Base-by-base conservation (phyloP, 331 rosid genomes). In the Pyracantha coccinea region DNA sequence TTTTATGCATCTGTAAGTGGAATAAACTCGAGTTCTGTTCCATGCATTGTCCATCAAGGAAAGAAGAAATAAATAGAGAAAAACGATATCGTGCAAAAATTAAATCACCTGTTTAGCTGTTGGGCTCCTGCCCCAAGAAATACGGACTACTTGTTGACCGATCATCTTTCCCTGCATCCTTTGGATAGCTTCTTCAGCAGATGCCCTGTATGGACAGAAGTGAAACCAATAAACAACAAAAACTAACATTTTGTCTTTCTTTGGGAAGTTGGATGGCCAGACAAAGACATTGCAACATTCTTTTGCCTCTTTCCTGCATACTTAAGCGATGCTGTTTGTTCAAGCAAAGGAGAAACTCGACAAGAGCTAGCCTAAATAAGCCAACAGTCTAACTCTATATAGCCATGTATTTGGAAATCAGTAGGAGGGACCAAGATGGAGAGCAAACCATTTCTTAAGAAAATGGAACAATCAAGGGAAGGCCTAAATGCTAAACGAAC, bases 101-200 rank as follows among this genome's bases (percentile, higher is more conserved):
- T 75, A 21, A 86, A 78, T 79, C 75, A 93, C 98, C 98, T 93
- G 98, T 88, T 91, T 93, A 59, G 89, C 85, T 28, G 98, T 77
- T 19, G 77, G 88, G 75, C 90, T 87, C 85, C 96, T 88, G 52
- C 91, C 97, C 99, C 97, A 94, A 71, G 99, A 87, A 82, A 92
- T 69, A 69, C 89, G 92, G 32, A 90, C 85, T 61, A 84, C 87
- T 88, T 92, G 96, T 71, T 94, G 97, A 61, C 97, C 97, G 64
- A 94, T 85, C 87, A 87, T 83, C 85, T 77, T 92, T 84, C 96
- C 97, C 79, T 90, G 97, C 99, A 92, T 90, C 82, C 86, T 87
- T 87, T 86, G 97, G 70, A 92, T 89, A 70, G 97, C 92, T 80
- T 90, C 97, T 85, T 94, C 99, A 66, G 97, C 97, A 65, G 92